Conservation (phyloP, 2,329 filamentous ascomycete genomes). For the Sporothrix sp. region DNA sequence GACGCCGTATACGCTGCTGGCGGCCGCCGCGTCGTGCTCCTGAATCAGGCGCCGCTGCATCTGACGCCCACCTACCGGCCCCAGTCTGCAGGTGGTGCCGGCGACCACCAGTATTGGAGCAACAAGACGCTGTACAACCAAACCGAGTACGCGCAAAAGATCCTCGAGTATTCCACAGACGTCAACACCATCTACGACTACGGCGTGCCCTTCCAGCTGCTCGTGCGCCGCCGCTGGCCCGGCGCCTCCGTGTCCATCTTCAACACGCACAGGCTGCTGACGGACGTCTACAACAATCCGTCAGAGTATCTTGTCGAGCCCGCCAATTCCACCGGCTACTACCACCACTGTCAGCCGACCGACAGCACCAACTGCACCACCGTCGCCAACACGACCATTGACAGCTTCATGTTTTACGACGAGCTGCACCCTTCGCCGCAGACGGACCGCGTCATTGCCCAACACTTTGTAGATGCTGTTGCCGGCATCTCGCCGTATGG, state of each 20-base stretch:
- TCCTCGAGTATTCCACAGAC: slow-evolving; percentile 38
- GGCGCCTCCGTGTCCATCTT: slow-evolving; percentile 55
- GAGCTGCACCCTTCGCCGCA: slow-evolving; percentile 61
- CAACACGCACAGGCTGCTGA: slow-evolving; percentile 55
- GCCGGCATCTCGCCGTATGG: slow-evolving; percentile 33
- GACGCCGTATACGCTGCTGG: slow-evolving; percentile 55
- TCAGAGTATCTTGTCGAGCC: slow-evolving; percentile 52
- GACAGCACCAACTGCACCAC: slow-evolving; percentile 28
- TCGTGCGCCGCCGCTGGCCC: slow-evolving; percentile 39
- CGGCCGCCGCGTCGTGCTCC: slow-evolving; percentile 59
- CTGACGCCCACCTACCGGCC: slow-evolving; percentile 56
- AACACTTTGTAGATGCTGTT: slow-evolving; percentile 32
- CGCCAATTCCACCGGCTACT: slow-evolving; percentile 50
- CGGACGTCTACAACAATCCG: slow-evolving; percentile 55
- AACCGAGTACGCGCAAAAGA: slow-evolving; percentile 37
- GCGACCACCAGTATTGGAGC: slow-evolving; percentile 36
- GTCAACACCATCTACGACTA: slow-evolving; percentile 42
- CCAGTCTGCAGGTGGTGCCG: slow-evolving; percentile 32
- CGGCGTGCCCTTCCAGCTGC: slow-evolving; percentile 37
- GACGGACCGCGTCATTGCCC: slow-evolving; percentile 26
- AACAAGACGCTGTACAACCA: slow-evolving; percentile 38
- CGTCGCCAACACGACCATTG: slow-evolving; percentile 33
- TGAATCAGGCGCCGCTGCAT: slow-evolving; percentile 60
- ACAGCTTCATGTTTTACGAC: slow-evolving; percentile 64
- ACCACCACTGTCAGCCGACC: slow-evolving; percentile 39